Conservation (phyloP, 1,284 basidiomycete genomes). For the Cryptococcus sp. region DNA sequence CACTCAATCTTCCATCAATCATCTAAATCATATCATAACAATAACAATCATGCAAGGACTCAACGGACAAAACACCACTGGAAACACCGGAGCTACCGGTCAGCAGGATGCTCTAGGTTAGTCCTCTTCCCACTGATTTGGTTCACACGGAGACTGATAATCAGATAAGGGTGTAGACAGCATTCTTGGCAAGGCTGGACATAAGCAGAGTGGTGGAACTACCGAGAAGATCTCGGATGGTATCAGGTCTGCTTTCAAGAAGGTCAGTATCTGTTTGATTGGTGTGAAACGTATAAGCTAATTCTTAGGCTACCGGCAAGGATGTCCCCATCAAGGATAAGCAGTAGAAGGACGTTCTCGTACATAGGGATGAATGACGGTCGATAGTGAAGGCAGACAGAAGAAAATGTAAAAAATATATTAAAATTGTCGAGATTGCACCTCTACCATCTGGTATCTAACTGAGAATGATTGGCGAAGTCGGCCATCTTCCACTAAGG, state of each 20-base stretch:
- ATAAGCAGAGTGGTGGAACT: conserved; percentile 37
- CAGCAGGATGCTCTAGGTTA: conserved; percentile 47
- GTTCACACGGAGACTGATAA: neutral
- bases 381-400: no score
- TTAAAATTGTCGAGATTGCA: no score
- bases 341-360: conserved; percentile 5
- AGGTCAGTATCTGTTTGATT: conserved; percentile 20
- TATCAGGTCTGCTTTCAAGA: conserved; percentile 46
- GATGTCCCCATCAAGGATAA: conserved; percentile 41
- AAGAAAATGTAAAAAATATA: no score
- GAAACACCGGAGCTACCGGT: conserved; percentile 12
- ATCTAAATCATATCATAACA: no score
- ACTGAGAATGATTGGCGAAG: no score
- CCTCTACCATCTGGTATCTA: no score
- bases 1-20: no score
- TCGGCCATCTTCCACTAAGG: no score
- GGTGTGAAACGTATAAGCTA: neutral
- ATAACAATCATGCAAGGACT: neutral
- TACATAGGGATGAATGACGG: no score
- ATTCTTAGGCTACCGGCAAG: conserved; percentile 32
- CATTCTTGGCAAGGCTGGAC: conserved; percentile 34
- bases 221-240: conserved; percentile 51
- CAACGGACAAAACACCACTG: neutral
- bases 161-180: conserved; percentile 44
- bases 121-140: conserved; percentile 9